Evolutionary conservation across 1,284 basidiomycete genomes (phyloP), one percentile per base, ranked within the genome.

Genomic region (Lentinula novae-zelandiae): DNA sequence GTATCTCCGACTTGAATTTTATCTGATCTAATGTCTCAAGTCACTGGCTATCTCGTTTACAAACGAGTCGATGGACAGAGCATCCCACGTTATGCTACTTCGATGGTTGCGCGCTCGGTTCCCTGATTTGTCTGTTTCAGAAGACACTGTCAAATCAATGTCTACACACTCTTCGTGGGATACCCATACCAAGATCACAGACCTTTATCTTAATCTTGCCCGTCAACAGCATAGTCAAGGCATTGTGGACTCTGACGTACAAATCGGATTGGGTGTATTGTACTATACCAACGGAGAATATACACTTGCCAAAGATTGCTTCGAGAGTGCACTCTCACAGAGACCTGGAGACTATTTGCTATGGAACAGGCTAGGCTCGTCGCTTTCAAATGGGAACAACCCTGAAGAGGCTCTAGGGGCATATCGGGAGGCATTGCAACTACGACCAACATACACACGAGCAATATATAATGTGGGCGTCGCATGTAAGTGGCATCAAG

Each of bases 391-490:
- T 72, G 95, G 94, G 0, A 95, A 87, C 63, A 91, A 93, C 67
- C 93, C 96, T 0, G 97, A 99, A 73, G 93, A 97, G 72, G 96
- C 97, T 2, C 84, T 99, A 38, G 93, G 93, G 46, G 96, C 95
- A 12, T 99, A 99, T 73, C 84, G 93, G 64, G 89, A 95, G 71
- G 97, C 97, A 0, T 79, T 99, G n/a, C 89, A 90, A 69, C 78
- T 98, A 53, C 87, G 96, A 46, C 97, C 97, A 13, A 96, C 95
- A 2, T 99, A 98, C 72, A 98, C 97, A 0, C 86, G 97, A 10
- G 97, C 96, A 5, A 95, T 98, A 40, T 98, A 97, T 73, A 99
- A 99, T 70, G 91, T 99, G 39, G 95, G 95, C 40, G 96, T 98
- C 27, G 95, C 95, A 20, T 98, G 96, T 93, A 69, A 68, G 84